Base-by-base conservation (phyloP, 2,329 filamentous ascomycete genomes). In the Plenodomus lindquistii region DNA sequence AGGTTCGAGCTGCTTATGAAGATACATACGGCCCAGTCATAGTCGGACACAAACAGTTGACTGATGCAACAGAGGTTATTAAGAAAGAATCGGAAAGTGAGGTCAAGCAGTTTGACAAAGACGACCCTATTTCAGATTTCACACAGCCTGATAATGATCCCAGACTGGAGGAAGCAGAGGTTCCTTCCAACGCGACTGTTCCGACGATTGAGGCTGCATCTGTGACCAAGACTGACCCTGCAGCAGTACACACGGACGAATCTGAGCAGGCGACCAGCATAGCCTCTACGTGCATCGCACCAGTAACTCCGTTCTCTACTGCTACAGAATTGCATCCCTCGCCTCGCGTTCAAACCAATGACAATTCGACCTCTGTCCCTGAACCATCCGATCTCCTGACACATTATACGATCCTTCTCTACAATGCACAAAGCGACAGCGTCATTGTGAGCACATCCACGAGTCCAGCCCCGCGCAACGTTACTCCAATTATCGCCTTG, bases 11-110 rank as follows among this genome's bases (percentile, higher is more conserved):
- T 7, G 54, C 57, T 6, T 67, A 66, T 36, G 66, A 66, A 38
- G 66, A 70, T 43, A 50, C 46, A 1, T 65, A 65, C 52, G 64
- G 62, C 1, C 48, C 56, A 2, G 65, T 68, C 16, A 60, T 58
- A 1, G 48, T 53, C 3, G 47, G 57, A 18, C 64, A 70, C 44
- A 42, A 46, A n/a, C 66, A 68, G 18, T 38, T 48, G 13, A 19
- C 42, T 15, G 16, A 38, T 22, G 11, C 45, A 6, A 20, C 34
- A 34, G 40, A 50, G 11, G 45, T 52, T 8, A 16, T 40, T 8
- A 24, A 22, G 10, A 15, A 19, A 9, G 22, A 24, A 24, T 43
- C 47, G 36, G 16, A 37, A 2, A 40, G 34, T 16, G 22, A 49
- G 3, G 20, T 44, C 9, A 49, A 39, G 34, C 21, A 40, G 4